Evolutionary conservation across 257 asterid genomes (phyloP).

Genomic region (Penstemon newberryi): DNA sequence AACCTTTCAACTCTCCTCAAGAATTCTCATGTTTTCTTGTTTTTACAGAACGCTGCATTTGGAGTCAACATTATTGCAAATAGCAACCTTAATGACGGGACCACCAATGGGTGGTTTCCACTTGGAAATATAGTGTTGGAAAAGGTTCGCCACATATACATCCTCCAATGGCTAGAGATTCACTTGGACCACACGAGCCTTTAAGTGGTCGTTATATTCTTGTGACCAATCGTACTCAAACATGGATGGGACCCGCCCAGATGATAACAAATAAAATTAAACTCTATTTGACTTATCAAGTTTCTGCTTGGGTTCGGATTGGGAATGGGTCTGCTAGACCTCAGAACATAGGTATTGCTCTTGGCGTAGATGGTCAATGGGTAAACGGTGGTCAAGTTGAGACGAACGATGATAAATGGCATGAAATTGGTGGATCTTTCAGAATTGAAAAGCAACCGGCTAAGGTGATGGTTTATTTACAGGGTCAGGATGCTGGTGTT

Average conservation of each 20-base stretch:
- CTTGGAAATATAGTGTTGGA: conserved; percentile 68
- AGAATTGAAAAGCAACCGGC: conserved; percentile 71
- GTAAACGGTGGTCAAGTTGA: conserved; percentile 91
- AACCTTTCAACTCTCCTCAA: background rate
- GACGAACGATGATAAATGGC: conserved; percentile 74
- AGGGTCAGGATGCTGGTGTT: conserved; percentile 82
- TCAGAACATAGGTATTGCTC: conserved; percentile 72
- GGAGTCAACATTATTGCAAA: conserved; percentile 73
- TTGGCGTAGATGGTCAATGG: conserved; percentile 85
- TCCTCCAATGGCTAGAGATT: conserved; percentile 87
- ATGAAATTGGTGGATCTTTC: conserved; percentile 88
- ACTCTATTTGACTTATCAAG: conserved; percentile 85
- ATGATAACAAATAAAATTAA: conserved; percentile 64
- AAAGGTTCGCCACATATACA: conserved; percentile 78
- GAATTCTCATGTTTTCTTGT: conserved; percentile 13
- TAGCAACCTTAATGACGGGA: conserved; percentile 56
- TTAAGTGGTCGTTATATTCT: conserved; percentile 75
- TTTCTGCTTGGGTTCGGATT: conserved; percentile 87
- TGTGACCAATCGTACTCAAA: conserved; percentile 73
- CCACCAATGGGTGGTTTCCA: conserved; percentile 73
- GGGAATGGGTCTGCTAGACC: conserved; percentile 59
- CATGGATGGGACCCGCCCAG: conserved; percentile 99
- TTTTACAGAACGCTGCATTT: conserved; percentile 55
- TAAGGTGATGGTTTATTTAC: conserved; percentile 71
- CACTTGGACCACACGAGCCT: conserved; percentile 71